Base-by-base conservation (phyloP, 306 rosid genomes). In the Malus sieversii region DNA sequence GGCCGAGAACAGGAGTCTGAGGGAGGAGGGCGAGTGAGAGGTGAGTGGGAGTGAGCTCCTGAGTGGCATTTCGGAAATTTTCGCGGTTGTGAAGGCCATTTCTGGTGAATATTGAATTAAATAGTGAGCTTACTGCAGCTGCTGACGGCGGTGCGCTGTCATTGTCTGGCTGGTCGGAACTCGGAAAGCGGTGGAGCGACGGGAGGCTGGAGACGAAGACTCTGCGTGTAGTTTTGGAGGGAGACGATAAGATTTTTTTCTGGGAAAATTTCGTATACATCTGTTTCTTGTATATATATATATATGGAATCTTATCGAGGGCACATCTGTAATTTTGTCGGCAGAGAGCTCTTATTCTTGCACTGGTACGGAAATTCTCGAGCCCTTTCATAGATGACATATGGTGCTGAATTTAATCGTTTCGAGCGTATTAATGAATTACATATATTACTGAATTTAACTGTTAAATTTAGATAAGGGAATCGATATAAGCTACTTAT, bases 1-100 rank as follows among this genome's bases (percentile, higher is more conserved):
- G 73, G 82, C 51, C 0, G 83, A 87, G 78, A 85, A 82, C 84
- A 88, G 79, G 66, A 73, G 22, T 72, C 44, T 75, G 72, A 73
- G 75, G 57, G 92, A 66, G 19, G 82, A 66, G 10, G 82, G 82
- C 3, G 88, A 76, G 67, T 75, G 82, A 42, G 82, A 84, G 60
- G 81, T 30, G 14, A 72, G 74, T 5, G 93, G 86, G 66, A 90
- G 70, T 65, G 98, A 83, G 76, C 73, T 76, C 30, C 76, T 84
- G 60, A 88, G 77, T 64, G 85, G 87, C 15, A 90, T 64, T 68
- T 89, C 92, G 23, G 96, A 77, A 9, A 90, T 53, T 78, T 79
- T 90, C 27, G 80, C 80, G 48, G 84, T 82, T 3, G 80, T 70
- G 46, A 82, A 80, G 5, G 89, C 90, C 97, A 90, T 91, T 48